Base-by-base conservation (phyloP, 1,284 basidiomycete species). In the Kwoniella shivajii region DNA sequence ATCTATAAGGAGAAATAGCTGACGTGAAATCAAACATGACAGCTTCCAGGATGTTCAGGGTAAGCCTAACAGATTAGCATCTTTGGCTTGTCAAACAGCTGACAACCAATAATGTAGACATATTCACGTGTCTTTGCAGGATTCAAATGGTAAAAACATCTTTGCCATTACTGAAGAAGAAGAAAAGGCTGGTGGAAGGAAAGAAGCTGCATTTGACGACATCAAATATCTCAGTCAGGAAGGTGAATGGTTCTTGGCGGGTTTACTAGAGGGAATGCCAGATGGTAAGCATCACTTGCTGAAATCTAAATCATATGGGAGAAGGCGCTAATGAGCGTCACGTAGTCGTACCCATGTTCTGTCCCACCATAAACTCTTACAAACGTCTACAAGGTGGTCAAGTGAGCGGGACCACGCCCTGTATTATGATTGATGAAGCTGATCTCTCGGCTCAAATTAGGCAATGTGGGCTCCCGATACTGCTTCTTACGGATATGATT, bases 301-400 rank as follows among this genome's bases (percentile, higher is more conserved):
- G n/a, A 14, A 26, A 18, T 20, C 13, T 20, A 11, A 22, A 50
- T 27, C 33, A 41, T 31, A 39, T 38, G 1, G 26, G 29, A 24
- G 20, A 26, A 26, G n/a, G 4, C 13, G 30, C 14, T 26, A 38
- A 48, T 57, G 13, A 16, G 3, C 5, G 16, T 26, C 18, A 16
- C 7, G 18, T 57, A 77, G 74, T 78, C 48, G 72, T 80, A 59
- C 79, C 79, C 1, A 64, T 79, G 61, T 80, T 96, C 56, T 93
- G 94, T 33, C 92, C 93, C 0, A 96, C 89, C 0, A 88, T 96
- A 77, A 95, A 95, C 71, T 92, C 92, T n/a, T 99, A 98, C 81
- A 99, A 98, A 75, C 89, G 94, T 20, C 84, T 99, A 13, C 87
- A 92, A 16, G 93, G 90, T n/a, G 93, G 93, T 18, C 91, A 92